These are phyloP conservation scores for Fusarium siculi DNA, from an alignment of 2,329 filamentous ascomycete genomes.

Conservation along the genomic window DNA sequence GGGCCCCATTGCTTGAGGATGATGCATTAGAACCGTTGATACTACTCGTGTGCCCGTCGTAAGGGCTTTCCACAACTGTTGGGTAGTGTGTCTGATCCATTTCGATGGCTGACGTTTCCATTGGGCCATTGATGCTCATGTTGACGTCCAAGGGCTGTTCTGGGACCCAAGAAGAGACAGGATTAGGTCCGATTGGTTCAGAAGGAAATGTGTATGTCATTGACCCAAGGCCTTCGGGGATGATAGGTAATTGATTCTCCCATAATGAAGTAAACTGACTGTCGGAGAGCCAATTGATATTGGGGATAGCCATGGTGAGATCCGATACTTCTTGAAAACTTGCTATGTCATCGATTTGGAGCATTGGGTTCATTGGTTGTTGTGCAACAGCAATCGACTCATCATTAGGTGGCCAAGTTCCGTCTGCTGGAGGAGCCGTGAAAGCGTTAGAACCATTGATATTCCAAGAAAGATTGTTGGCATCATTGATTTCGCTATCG, in stretches of 20 bases:
- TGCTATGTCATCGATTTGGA: slow-evolving; percentile 8
- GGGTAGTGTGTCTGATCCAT: not conserved
- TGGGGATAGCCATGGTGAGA: not conserved
- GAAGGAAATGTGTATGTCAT: slow-evolving; percentile 7
- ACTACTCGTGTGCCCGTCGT: not conserved
- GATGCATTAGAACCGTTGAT: not conserved
- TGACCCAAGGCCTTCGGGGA: slow-evolving; percentile 8
- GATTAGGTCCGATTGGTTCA: not conserved
- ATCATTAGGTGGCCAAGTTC: not conserved
- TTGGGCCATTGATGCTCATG: not conserved
- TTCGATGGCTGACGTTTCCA: not conserved
- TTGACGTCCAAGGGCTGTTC: not conserved
- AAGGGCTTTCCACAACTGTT: not conserved
- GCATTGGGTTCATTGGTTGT: not conserved
- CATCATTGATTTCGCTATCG: not conserved
- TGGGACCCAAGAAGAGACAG: not conserved
- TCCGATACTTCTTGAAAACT: not conserved
- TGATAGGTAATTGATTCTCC: not conserved
- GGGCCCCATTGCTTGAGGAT: slow-evolving; percentile 7
- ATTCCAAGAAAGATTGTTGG: not conserved
- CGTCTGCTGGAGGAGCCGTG: not conserved
- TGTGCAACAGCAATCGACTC: not conserved
- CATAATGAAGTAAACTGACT: slow-evolving; percentile 10
- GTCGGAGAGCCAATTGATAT: slow-evolving; percentile 14
- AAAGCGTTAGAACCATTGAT: not conserved